phyloP scores from a whole-genome alignment of 2,329 filamentous ascomycete genomes.

The Fusarium gaditjirri region DNA sequence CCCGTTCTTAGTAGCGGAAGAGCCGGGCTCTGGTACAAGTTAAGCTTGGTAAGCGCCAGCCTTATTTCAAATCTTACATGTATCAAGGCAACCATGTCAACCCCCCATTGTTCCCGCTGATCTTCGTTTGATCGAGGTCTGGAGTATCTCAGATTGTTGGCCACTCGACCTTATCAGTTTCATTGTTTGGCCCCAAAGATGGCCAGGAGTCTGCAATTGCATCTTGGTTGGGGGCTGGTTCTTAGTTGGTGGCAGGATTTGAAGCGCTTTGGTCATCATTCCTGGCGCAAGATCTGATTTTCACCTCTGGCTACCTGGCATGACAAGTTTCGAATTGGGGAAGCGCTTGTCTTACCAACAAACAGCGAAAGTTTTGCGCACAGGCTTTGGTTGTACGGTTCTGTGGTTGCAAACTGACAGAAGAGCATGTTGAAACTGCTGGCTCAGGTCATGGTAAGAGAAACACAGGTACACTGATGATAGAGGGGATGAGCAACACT shows the following conservation, averaged over 20 bases:
- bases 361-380: not conserved
- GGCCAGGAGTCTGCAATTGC: too few species aligned
- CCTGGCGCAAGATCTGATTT: too few species aligned
- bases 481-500: accelerated
- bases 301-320: too few species aligned
- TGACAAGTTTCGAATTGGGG: accelerated
- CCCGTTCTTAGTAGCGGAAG: not conserved
- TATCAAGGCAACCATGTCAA: not conserved
- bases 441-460: not conserved
- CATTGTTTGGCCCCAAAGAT: not conserved
- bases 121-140: not conserved
- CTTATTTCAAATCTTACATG: constrained; percentile 4
- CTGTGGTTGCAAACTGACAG: not conserved
- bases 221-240: not conserved
- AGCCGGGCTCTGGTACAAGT: not conserved
- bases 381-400: not conserved
- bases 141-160: not conserved
- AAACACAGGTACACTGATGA: not conserved
- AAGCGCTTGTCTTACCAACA: not conserved
- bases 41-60: constrained; percentile 2
- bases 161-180: not conserved
- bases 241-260: not conserved
- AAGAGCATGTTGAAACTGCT: not conserved
- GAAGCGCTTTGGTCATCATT: not conserved
- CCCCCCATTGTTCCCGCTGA: not conserved